Conservation (phyloP, 2,329 filamentous ascomycete species). For the Venturia asperata region DNA sequence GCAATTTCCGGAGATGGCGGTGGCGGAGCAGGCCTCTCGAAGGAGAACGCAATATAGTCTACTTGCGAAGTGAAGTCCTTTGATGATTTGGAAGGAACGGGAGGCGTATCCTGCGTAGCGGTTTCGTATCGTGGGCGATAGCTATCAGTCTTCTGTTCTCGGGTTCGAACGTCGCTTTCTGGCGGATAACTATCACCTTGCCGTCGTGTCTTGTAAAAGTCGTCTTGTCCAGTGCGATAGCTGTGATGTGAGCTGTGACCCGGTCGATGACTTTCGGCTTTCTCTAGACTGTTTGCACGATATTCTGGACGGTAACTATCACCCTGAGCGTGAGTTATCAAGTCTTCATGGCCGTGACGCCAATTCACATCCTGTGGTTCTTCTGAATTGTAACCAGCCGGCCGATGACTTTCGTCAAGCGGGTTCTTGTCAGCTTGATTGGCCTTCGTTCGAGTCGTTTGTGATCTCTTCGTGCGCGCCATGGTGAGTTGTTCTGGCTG, state of each 20-base stretch:
- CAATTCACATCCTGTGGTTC: neutral
- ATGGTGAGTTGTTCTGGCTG: neutral
- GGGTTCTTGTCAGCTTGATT: neutral
- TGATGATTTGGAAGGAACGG: neutral
- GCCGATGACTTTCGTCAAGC: neutral
- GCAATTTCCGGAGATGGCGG: neutral
- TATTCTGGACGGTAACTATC: neutral
- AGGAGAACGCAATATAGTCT: neutral
- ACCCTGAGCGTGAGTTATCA: neutral
- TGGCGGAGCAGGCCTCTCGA: neutral
- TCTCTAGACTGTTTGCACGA: neutral
- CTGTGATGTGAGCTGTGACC: neutral
- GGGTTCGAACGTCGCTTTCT: neutral
- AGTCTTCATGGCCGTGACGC: neutral
- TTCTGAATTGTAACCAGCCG: neutral
- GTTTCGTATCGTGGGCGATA: neutral
- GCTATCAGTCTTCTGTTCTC: neutral
- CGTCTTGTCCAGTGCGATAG: neutral
- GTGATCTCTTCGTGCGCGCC: neutral
- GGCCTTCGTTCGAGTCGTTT: neutral
- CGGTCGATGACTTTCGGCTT: neutral
- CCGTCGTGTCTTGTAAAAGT: neutral
- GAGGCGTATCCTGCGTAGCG: neutral
- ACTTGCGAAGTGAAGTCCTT: neutral
- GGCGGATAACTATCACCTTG: neutral